These are phyloP conservation scores for Collybia mongolica DNA, from an alignment of 768 basidiomycete species.

Conservation along the genomic window DNA sequence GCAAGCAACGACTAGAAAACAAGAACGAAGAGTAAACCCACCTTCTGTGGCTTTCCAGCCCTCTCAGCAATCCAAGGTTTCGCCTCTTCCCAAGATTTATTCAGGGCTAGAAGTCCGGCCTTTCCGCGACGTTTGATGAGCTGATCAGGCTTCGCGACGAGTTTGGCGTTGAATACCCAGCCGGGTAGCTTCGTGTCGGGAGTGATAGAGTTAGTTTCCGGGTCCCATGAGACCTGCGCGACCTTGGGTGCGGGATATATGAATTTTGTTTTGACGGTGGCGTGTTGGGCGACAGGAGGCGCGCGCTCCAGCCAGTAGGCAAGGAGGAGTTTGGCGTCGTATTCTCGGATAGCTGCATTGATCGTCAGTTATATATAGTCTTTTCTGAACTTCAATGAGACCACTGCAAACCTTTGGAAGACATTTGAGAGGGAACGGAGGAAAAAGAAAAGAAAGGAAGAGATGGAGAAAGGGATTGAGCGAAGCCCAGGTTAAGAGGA, in stretches of 20 bases:
- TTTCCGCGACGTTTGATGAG: constrained; percentile 99
- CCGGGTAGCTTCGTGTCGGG: constrained; percentile 57
- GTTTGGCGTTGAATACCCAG: constrained; percentile 84
- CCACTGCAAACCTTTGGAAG: constrained; percentile 37
- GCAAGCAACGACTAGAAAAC: constrained; percentile 5
- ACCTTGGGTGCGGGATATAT: constrained; percentile 69
- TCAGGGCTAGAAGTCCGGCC: constrained; percentile 91
- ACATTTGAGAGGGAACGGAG: constrained; percentile 33
- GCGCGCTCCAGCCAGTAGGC: constrained; percentile 97
- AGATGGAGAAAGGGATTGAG: constrained; percentile 18
- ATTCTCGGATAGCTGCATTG: constrained; percentile 78
- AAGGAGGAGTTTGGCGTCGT: constrained; percentile 96
- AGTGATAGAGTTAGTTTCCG: constrained; percentile 56
- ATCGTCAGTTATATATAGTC: constrained; percentile 7
- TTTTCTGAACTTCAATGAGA: neutral
- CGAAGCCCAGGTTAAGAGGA: constrained; percentile 13
- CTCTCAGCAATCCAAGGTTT: constrained; percentile 83
- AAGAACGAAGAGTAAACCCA: constrained; percentile 32
- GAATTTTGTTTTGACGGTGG: constrained; percentile 54
- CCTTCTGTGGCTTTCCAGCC: constrained; percentile 92
- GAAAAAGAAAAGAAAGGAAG: constrained; percentile 11
- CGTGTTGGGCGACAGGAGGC: constrained; percentile 70
- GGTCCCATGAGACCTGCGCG: constrained; percentile 87
- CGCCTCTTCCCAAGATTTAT: constrained; percentile 90
- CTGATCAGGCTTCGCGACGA: constrained; percentile 96